Evolutionary conservation across 352 stramenopile species (phyloP), one percentile per base, ranked within the genome.

Genomic region (Halophytophthora polymorphica): DNA sequence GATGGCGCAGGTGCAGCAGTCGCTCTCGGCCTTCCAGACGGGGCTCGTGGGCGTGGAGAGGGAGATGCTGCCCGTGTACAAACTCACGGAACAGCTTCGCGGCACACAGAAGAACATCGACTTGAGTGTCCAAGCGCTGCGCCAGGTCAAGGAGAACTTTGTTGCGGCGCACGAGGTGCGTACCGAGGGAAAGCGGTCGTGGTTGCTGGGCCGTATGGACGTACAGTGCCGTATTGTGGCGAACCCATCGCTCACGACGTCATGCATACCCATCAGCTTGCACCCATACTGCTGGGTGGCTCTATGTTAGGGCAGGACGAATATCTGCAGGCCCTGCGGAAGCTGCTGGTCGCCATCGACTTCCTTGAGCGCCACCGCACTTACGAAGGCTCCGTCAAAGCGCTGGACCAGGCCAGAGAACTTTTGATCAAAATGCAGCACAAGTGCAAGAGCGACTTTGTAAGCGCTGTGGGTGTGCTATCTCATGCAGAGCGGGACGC

Each of bases 41-140:
- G 79, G 79, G 1, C 60, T 93, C 12, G 41, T 87, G 15, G 73
- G 77, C 36, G 80, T 93, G 33, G 82, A 93, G 71, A 61, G 66
- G 21, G 75, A 93, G 63, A 93, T 90, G 82, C 62, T 88, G 50
- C 79, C 82, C 21, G 82, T 93, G 53, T 93, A 93, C 66, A 87
- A 84, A 44, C 77, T 93, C 60, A 93, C 83, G 1, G 79, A 90
- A 56, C 76, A 80, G 57, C 71, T 93, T 17, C 75, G 79, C 51
- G 77, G 76, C 53, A 90, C 79, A 15, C 83, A 93, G 53, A 83
- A 84, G 60, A 93, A 91, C 45, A 93, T 93, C 25, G 83, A 93
- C 41, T 48, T 88, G 8, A 90, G 80, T 37, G 81, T 93, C 18
- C 69, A 75, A 25, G 76, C 90, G 56, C 54, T 93, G 47, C 71